Conservation (phyloP, 345 rosid genomes). For the Dovyalis caffra region DNA sequence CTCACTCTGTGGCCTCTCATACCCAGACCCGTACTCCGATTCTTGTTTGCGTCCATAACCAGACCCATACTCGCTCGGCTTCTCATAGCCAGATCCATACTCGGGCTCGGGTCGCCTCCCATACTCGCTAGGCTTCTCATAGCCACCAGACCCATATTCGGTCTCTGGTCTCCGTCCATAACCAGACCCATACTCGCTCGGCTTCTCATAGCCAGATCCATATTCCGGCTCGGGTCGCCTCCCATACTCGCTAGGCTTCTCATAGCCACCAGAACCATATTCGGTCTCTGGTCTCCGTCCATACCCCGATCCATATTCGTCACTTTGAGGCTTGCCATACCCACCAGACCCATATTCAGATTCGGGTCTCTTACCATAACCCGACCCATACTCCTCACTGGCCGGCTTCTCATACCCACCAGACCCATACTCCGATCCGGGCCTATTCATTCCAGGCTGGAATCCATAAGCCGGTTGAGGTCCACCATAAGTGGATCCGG, state of each 20-base stretch:
- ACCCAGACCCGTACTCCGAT: conserved; percentile 37
- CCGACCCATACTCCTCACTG: conserved; percentile 29
- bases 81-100: background rate
- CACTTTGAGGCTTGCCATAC: conserved; percentile 15
- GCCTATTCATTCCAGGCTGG: conserved; percentile 18
- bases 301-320: conserved; percentile 17
- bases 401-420: conserved; percentile 23
- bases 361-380: conserved; percentile 17
- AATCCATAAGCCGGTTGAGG: conserved; percentile 22
- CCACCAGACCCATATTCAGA: conserved; percentile 34
- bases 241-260: conserved; percentile 20
- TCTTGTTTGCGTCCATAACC: conserved; percentile 9
- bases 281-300: conserved; percentile 22
- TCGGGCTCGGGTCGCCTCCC: conserved; percentile 26
- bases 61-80: background rate
- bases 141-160: conserved; percentile 40
- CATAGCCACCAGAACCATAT: conserved; percentile 12
- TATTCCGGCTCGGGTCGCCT: too few species aligned
- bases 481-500: conserved; percentile 31
- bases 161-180: conserved; percentile 11
- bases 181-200: background rate
- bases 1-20: conserved; percentile 14
- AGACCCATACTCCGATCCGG: conserved; percentile 14
- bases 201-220: conserved; percentile 33
- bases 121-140: conserved; percentile 23